Conservation (phyloP, 2,329 filamentous ascomycete species). For the Dothideomycetidae sp. region DNA sequence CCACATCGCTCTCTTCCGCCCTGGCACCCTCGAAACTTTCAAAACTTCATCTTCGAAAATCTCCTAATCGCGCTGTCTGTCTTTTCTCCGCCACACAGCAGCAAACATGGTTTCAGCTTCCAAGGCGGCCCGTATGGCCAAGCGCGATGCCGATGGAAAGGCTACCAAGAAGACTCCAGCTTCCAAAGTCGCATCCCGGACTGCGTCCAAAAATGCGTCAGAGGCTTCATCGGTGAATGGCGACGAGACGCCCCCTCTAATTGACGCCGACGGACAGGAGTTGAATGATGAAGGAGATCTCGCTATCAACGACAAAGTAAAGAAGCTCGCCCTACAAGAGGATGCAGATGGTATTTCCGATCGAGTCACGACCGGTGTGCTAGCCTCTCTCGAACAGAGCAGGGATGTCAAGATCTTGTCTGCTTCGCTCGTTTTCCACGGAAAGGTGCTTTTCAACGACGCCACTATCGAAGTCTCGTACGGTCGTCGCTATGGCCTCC, state of each 20-base stretch:
- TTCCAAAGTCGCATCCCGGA: constrained; percentile 55
- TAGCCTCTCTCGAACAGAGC: constrained; percentile 69
- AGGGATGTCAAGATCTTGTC: constrained; percentile 97
- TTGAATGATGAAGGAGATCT: constrained; percentile 49
- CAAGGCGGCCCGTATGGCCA: constrained; percentile 53
- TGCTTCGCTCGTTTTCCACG: constrained; percentile 89
- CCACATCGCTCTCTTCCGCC: neutral
- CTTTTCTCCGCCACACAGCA: constrained; percentile 4
- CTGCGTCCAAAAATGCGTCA: constrained; percentile 47
- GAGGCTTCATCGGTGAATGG: constrained; percentile 54
- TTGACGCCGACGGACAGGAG: constrained; percentile 47
- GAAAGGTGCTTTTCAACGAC: constrained; percentile 88
- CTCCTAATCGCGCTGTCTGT: neutral
- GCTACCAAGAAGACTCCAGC: constrained; percentile 64
- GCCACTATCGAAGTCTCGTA: constrained; percentile 86
- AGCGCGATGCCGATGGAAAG: constrained; percentile 52
- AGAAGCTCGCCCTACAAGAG: constrained; percentile 81
- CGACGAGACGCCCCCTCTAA: constrained; percentile 47
- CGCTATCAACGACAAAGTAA: constrained; percentile 61
- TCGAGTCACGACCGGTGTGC: constrained; percentile 92
- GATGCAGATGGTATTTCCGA: constrained; percentile 94
- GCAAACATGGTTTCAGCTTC: constrained; percentile 51
- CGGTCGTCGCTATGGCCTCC: constrained; percentile 80
- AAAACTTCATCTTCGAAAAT: neutral
- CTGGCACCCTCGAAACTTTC: neutral